Evolutionary conservation across 2,329 filamentous ascomycete genomes (phyloP).

Genomic region (Dothistroma septosporum): DNA sequence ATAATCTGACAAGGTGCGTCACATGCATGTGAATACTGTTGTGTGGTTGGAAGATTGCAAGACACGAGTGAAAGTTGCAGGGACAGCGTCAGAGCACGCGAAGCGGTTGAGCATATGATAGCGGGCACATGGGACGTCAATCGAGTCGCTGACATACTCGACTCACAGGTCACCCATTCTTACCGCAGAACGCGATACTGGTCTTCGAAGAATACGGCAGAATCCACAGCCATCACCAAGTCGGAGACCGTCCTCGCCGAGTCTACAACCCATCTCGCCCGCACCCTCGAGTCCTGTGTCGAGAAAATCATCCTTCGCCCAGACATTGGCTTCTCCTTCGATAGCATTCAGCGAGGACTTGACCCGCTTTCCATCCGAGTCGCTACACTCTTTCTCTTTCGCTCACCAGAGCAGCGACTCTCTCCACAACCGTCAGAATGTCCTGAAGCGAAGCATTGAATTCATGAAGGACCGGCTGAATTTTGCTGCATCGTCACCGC

Average conservation of each 20-base stretch:
- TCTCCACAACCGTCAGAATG: conserved; percentile 85
- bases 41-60: neutral
- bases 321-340: conserved; percentile 65
- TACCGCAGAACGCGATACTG: conserved; percentile 52
- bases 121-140: conserved; percentile 6
- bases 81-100: conserved; percentile 1
- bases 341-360: conserved; percentile 79
- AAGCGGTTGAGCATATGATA: neutral
- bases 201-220: conserved; percentile 89
- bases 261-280: conserved; percentile 68
- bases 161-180: conserved; percentile 71
- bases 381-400: conserved; percentile 96
- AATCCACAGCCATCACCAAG: conserved; percentile 53
- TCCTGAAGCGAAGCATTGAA: conserved; percentile 88
- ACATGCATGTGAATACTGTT: neutral
- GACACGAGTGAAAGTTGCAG: neutral
- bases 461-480: conserved; percentile 92
- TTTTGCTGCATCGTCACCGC: conserved; percentile 71
- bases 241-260: conserved; percentile 61
- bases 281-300: conserved; percentile 65
- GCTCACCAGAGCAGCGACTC: conserved; percentile 91
- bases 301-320: conserved; percentile 47
- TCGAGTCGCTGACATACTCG: conserved; percentile 13
- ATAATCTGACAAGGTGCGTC: conserved; percentile 69
- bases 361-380: conserved; percentile 88